Evolutionary conservation across 225 moss, liverwort and hornwort species (phyloP).

Genomic region (Physcomitrellopsis africana): DNA sequence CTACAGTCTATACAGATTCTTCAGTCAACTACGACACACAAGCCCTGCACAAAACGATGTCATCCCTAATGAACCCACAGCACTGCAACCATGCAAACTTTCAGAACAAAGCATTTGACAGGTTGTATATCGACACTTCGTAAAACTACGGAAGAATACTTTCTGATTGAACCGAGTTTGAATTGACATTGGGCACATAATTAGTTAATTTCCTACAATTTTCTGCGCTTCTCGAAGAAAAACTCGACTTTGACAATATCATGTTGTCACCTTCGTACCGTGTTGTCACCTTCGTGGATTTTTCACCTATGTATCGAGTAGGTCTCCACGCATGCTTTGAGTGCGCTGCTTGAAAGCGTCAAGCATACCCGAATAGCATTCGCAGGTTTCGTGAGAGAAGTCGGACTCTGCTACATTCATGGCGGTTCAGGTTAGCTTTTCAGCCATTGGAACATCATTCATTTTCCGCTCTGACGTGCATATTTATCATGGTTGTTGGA

Average conservation of each 20-base stretch:
- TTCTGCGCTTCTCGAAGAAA: not conserved
- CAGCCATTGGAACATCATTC: slow-evolving; percentile 50
- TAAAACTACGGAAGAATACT: not conserved
- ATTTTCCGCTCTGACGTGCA: slow-evolving; percentile 69
- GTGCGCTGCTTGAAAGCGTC: slow-evolving; percentile 53
- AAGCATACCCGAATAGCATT: slow-evolving; percentile 57
- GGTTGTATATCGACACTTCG: too few species aligned
- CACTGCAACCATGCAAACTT: too few species aligned
- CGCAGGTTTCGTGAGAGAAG: slow-evolving; percentile 65
- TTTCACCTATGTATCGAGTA: slow-evolving; percentile 63
- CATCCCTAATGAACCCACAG: too few species aligned
- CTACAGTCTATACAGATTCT: slow-evolving; percentile 61
- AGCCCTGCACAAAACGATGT: slow-evolving; percentile 47
- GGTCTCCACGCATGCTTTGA: slow-evolving; percentile 63
- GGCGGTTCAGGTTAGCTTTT: slow-evolving; percentile 56
- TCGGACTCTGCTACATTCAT: slow-evolving; percentile 69
- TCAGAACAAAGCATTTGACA: too few species aligned
- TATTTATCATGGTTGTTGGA: slow-evolving; percentile 55
- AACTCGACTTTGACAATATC: slow-evolving; percentile 42
- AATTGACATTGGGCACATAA: not conserved
- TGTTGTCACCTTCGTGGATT: not conserved
- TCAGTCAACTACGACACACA: slow-evolving; percentile 66
- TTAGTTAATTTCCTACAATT: not conserved
- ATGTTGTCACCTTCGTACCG: too few species aligned
- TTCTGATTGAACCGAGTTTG: not conserved